Percentiles rank a stretch among this genome's conserved stretches.
phyloP scores from a whole-genome alignment of 495 filamentous ascomycete species.

The Podospora pseudocomata region DNA sequence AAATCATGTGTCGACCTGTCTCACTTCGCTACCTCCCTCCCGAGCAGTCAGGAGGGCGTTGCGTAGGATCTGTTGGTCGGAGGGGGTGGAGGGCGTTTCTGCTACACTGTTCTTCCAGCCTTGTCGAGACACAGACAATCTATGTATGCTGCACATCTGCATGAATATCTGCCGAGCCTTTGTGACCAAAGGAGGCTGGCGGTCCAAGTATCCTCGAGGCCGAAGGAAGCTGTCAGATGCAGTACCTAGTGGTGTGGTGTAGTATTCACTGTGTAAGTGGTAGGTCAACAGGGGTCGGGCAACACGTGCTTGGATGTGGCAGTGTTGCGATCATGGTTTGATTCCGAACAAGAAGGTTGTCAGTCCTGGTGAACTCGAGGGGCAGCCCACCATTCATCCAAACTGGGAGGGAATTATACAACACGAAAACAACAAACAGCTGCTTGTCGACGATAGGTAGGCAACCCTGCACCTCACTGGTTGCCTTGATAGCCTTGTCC shows the following conservation, averaged over 20 bases:
- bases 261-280: not conserved
- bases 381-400: not conserved
- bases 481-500: not conserved
- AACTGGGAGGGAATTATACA: not conserved
- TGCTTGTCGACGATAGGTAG: not conserved
- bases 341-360: not conserved
- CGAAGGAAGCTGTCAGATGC: not conserved
- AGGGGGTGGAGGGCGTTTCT: not conserved
- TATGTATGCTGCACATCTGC: not conserved
- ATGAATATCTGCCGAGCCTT: not conserved
- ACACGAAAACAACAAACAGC: not conserved
- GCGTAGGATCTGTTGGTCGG: not conserved
- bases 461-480: not conserved
- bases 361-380: not conserved
- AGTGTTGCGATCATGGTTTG: constrained; percentile 3
- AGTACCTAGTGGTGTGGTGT: not conserved
- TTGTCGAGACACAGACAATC: not conserved
- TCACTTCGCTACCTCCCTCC: constrained; percentile 2
- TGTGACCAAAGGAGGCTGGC: no score
- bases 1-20: constrained; percentile 13
- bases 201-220: not conserved
- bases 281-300: not conserved
- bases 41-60: constrained; percentile 7
- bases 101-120: not conserved
- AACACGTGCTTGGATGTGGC: constrained; percentile 7